A percentile compares a stretch with the other conserved stretches of the same genome.
phyloP scores from a whole-genome alignment of 345 rosid species.

The Eucalyptus cloeziana region DNA sequence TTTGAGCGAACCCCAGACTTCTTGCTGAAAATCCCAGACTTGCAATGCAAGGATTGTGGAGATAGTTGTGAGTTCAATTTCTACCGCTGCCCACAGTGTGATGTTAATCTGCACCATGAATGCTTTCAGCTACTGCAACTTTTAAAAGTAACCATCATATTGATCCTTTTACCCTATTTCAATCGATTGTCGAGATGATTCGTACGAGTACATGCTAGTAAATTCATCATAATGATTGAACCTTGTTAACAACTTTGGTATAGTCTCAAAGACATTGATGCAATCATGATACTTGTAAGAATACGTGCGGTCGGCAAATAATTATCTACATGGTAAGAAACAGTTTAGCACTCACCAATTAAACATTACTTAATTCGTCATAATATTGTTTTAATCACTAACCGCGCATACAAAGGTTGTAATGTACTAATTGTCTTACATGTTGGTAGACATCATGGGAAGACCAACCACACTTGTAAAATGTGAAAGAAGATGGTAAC shows the following conservation, averaged over 20 bases:
- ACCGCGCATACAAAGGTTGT: background rate
- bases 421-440: background rate
- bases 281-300: background rate
- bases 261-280: background rate
- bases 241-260: background rate
- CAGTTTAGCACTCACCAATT: background rate
- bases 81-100: background rate
- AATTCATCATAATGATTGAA: background rate
- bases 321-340: background rate
- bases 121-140: background rate
- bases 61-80: background rate
- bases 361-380: background rate
- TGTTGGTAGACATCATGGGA: background rate
- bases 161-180: background rate
- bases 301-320: background rate
- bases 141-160: background rate
- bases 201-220: background rate
- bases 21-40: background rate
- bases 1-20: background rate
- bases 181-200: background rate
- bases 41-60: background rate
- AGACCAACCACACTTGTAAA: background rate
- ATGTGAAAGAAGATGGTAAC: background rate
- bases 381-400: background rate
- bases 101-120: background rate